These are phyloP conservation scores for Plasmodium vinckei DNA, from an alignment of 169 alveolate genomes.

Conservation along the genomic window DNA sequence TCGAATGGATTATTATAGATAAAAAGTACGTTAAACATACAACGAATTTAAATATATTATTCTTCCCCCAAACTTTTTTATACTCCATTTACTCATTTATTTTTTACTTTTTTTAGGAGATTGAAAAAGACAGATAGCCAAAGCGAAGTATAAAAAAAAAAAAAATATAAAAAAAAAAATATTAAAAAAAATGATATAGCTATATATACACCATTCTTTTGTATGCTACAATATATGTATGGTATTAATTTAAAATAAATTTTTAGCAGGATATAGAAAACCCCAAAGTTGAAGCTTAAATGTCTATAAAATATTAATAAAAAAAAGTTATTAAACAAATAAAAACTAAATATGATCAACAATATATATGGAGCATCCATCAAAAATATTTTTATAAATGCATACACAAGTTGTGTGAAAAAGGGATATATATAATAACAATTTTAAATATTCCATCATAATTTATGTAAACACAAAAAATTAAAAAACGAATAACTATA, in stretches of 20 bases:
- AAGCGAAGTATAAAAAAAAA: not conserved
- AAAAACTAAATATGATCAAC: too few relatives aligned
- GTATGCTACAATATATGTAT: not conserved
- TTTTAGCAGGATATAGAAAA: conserved; percentile 65
- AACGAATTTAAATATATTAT: not conserved
- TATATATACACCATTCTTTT: not conserved
- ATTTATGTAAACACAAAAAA: too few relatives aligned
- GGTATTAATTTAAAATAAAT: not conserved
- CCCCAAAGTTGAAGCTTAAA: conserved; percentile 57
- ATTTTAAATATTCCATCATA: too few relatives aligned
- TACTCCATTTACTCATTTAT: not conserved
- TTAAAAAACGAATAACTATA: too few relatives aligned
- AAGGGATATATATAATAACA: too few relatives aligned
- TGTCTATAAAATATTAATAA: conserved; percentile 33
- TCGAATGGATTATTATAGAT: conserved; percentile 75
- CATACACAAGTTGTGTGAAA: too few relatives aligned
- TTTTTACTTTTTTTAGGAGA: not conserved
- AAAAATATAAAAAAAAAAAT: not conserved
- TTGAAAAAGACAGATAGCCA: not conserved
- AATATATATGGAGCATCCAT: too few relatives aligned
- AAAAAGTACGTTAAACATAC: conserved; percentile 15
- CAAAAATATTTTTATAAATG: too few relatives aligned
- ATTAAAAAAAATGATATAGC: not conserved
- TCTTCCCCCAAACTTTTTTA: too few relatives aligned
- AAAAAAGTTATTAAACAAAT: not conserved